Percentiles rank a stretch among this genome's conserved stretches.
These are phyloP conservation scores for Bipolaris cookei DNA, from an alignment of 2,329 filamentous ascomycete species.

Conservation along the genomic window DNA sequence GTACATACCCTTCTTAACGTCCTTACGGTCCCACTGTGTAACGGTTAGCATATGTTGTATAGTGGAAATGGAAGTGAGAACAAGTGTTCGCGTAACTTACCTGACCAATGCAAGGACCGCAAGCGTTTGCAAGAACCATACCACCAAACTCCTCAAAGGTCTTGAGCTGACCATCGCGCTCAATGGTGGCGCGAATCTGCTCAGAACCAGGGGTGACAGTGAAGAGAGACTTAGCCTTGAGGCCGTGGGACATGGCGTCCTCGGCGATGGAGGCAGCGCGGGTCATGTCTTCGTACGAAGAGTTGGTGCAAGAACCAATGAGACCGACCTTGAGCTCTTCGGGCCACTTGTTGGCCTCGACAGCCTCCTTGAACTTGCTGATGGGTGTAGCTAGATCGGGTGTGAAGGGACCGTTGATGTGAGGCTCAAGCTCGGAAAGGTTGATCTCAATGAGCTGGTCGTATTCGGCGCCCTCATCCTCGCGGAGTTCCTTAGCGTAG, in stretches of 20 bases:
- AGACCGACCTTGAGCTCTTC: constrained; percentile 95
- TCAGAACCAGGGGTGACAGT: constrained; percentile 96
- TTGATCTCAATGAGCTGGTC: constrained; percentile 97
- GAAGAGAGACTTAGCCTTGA: constrained; percentile 94
- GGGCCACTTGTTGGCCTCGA: constrained; percentile 94
- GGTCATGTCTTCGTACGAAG: constrained; percentile 87
- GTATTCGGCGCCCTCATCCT: constrained; percentile 88
- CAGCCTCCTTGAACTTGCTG: constrained; percentile 94
- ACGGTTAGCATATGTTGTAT: constrained; percentile 1
- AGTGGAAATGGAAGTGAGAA: neutral
- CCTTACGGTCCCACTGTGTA: constrained; percentile 83
- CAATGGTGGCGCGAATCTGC: constrained; percentile 91
- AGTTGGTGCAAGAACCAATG: constrained; percentile 98
- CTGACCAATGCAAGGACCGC: constrained; percentile 65
- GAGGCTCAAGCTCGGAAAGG: constrained; percentile 90
- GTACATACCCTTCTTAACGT: constrained; percentile 78
- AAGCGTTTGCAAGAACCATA: constrained; percentile 93
- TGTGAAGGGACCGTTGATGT: constrained; percentile 99
- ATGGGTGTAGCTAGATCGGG: constrained; percentile 97
- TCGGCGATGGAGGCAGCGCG: constrained; percentile 89
- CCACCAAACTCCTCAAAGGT: constrained; percentile 97
- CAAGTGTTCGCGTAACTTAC: constrained; percentile 43
- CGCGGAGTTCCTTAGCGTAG: constrained; percentile 84
- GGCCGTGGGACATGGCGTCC: constrained; percentile 86
- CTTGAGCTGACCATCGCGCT: constrained; percentile 82